Base-by-base conservation (phyloP, 208 protist genomes). In the Strigomonas culicis region DNA sequence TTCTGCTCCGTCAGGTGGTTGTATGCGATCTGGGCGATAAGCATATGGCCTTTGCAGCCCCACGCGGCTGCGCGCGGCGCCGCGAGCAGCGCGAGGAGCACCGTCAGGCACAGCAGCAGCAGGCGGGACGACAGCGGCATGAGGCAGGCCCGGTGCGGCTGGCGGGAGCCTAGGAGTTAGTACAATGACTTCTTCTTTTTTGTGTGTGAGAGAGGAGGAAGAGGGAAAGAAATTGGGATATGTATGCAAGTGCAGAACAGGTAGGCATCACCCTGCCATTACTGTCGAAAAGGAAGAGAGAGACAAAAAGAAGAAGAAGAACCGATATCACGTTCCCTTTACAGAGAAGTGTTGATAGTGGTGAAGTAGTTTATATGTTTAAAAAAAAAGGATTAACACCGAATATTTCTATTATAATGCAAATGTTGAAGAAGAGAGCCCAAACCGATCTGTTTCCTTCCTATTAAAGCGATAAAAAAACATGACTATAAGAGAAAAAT, bases 21-120 rank as follows among this genome's bases (percentile, higher is more conserved):
- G 4, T 57, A 59, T 0, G 90, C 90, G 22, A 96, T 90, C 65
- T 93, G 83, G 1, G 86, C 86, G 22, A 96, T 70, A 1, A 86
- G 52, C 90, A 96, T 96, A 78, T 96, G 90, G 1, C 90, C 90
- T 15, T 62, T 59, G 67, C 86, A 93, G 49, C 78, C 77, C 88
- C 90, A 96, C 53, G 60, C 82, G 24, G 66, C n/a, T 19, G 44
- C 72, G 17, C 28, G 47, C 25, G 46, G n/a, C 0, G 75, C 0
- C n/a, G 66, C 59, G 2, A 72, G 32, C 11, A 82, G 32, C 2
- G 62, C 21, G 2, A 74, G 24, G 4, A 72, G 30, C 15, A 77
- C 50, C 17, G 57, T 39, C n/a, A 21, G 53, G 46, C 21, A 56
- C 46, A 79, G 44, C 11, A 53, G 51, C 4, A 61, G 15, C 27